Evolutionary conservation across 2,329 filamentous ascomycete species (phyloP), one percentile per base, ranked within the genome.

Genomic region (Aspergillus sp.): DNA sequence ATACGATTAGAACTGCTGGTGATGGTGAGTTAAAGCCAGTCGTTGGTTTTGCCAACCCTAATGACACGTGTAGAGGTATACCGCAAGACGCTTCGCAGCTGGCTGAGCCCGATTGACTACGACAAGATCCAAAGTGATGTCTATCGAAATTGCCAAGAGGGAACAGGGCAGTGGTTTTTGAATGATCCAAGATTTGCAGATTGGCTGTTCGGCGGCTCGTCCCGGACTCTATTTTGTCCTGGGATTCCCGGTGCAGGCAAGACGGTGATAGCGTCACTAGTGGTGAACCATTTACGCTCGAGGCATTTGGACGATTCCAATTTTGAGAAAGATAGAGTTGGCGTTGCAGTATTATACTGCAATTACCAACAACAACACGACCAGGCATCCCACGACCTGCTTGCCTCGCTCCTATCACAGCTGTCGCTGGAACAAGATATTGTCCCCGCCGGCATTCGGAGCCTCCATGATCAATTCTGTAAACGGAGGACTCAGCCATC

Each of bases 371-470:
- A n/a, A 36, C 12, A 36, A 1, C 2, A 68, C 68, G 50, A 62
- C 70, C 4, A 38, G 49, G 2, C 72, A 69, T 68, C 69, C 69
- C 13, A 20, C 44, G 1, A 43, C 18, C 17, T 43, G 9, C 71
- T 68, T 56, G 69, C 69, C n/a, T 43, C 41, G 68, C 66, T 4
- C 62, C 63, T 41, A 50, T 62, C 2, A 67, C 66, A 17, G 67
- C 68, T 3, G 64, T 18, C 64, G 1, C 66, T 62, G 30, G 63
- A 63, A 2, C 68, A 62, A 48, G 59, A 64, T 15, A 18, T 64
- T 15, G 42, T 65, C 13, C 17, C 38, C 11, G 8, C 8, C n/a
- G 34, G 8, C 30, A 22, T 13, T 36, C 34, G 34, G 12, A n/a
- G 5, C 12, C 34, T 36, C 13, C 15, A 36, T 36, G 34, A 36